phyloP scores from a whole-genome alignment of 306 rosid genomes.

The Bauhinia variegata region DNA sequence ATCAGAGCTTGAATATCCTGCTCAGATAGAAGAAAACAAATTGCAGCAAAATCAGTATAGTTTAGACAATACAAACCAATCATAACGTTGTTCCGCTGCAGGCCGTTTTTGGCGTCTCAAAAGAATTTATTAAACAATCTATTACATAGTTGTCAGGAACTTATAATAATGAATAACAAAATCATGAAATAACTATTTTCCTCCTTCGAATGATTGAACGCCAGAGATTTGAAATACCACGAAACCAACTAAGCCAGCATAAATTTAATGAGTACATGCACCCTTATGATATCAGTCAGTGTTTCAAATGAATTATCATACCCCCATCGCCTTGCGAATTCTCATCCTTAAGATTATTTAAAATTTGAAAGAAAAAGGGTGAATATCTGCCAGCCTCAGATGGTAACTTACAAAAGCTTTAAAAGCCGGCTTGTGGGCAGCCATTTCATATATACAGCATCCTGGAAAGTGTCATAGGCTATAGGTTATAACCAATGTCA shows the following conservation, averaged over 20 bases:
- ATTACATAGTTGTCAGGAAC: background rate
- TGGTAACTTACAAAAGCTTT: conserved; percentile 87
- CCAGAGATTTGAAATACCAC: background rate
- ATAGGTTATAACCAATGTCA: conserved; percentile 21
- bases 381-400: conserved; percentile 6
- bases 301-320: conserved; percentile 4
- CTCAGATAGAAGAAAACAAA: conserved; percentile 31
- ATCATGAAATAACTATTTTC: too few relatives aligned
- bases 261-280: too few relatives aligned
- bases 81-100: background rate
- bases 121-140: too few relatives aligned
- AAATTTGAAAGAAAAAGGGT: background rate
- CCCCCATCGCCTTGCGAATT: background rate
- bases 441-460: conserved; percentile 95
- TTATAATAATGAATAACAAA: too few relatives aligned
- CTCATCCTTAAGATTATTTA: background rate
- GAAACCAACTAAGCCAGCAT: conserved; percentile 15
- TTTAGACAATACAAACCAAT: too few relatives aligned
- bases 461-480: conserved; percentile 52
- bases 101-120: too few relatives aligned
- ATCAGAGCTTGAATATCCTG: conserved; percentile 98
- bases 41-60: background rate
- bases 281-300: conserved; percentile 4
- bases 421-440: conserved; percentile 85
- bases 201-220: too few relatives aligned